phyloP scores from a whole-genome alignment of 2,329 filamentous ascomycete species.

The Zymoseptoria passerinii region DNA sequence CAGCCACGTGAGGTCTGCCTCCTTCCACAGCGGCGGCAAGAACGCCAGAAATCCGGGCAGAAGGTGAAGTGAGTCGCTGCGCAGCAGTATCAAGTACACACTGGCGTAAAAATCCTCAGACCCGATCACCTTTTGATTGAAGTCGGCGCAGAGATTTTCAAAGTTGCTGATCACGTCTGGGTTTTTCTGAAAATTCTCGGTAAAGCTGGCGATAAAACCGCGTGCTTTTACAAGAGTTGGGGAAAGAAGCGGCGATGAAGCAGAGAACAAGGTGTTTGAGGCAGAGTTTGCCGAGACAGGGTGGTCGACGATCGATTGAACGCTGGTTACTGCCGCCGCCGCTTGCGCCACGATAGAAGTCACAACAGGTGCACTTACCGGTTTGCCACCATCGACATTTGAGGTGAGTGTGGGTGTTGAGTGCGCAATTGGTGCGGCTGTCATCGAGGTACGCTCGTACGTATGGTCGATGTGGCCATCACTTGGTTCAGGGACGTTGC shows the following conservation, averaged over 20 bases:
- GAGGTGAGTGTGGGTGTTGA: not conserved
- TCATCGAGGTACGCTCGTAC: not conserved
- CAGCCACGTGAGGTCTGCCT: conserved; percentile 8
- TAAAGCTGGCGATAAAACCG: conserved; percentile 9
- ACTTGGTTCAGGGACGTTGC: not conserved
- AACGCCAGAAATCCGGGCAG: conserved; percentile 10
- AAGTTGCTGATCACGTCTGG: conserved; percentile 5
- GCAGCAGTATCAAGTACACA: conserved; percentile 12
- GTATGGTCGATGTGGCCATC: not conserved
- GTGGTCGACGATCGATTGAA: not conserved
- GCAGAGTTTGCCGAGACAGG: not conserved
- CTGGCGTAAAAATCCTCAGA: conserved; percentile 13
- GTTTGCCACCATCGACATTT: not conserved
- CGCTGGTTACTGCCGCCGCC: not conserved
- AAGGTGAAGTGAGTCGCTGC: conserved; percentile 5
- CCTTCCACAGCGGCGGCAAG: conserved; percentile 11
- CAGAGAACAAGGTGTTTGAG: not conserved
- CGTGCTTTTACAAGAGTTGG: not conserved
- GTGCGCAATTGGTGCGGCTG: not conserved
- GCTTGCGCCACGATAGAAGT: not conserved
- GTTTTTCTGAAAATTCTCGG: conserved; percentile 3
- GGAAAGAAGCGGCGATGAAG: not conserved
- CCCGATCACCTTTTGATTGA: conserved; percentile 6
- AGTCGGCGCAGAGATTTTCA: conserved; percentile 6
- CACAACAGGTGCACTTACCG: not conserved